Conservation (phyloP, 495 filamentous ascomycete species). For the Neurospora sublineolata region DNA sequence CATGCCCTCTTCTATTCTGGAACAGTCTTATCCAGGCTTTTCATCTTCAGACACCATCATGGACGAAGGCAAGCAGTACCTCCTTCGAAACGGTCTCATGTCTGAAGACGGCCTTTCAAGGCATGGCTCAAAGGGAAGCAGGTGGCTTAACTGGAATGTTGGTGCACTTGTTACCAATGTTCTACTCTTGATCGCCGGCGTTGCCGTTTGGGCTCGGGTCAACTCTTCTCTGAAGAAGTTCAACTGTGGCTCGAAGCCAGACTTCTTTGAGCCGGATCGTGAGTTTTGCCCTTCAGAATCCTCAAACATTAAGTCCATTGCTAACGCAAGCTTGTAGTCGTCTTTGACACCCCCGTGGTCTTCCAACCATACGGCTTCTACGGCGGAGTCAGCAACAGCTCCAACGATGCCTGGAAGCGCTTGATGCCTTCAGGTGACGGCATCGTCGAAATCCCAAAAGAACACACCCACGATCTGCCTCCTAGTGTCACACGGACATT, state of each 20-base stretch:
- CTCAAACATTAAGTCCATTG: background rate
- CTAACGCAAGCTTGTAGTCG: background rate
- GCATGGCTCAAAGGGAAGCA: background rate
- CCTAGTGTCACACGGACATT: too few species aligned
- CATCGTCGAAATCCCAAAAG: slow-evolving; percentile 3
- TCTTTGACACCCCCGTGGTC: background rate
- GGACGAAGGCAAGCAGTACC: slow-evolving; percentile 1
- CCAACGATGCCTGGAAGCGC: slow-evolving; percentile 3
- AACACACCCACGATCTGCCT: background rate
- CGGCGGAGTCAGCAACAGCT: background rate
- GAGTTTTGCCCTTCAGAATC: background rate
- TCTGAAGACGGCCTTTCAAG: background rate
- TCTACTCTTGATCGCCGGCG: background rate
- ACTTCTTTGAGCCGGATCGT: slow-evolving; percentile 3
- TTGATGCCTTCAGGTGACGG: slow-evolving; percentile 2
- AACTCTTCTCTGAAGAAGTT: background rate
- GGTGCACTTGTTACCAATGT: background rate
- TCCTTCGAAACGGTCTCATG: background rate
- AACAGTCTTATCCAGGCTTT: background rate
- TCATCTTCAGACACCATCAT: background rate
- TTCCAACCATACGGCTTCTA: slow-evolving; percentile 2
- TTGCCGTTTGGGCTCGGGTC: background rate
- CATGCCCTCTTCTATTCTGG: background rate
- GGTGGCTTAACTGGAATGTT: background rate
- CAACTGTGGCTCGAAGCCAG: background rate